Conservation (phyloP, 164 flowering plant genomes). For the Magnolia officinalis region DNA sequence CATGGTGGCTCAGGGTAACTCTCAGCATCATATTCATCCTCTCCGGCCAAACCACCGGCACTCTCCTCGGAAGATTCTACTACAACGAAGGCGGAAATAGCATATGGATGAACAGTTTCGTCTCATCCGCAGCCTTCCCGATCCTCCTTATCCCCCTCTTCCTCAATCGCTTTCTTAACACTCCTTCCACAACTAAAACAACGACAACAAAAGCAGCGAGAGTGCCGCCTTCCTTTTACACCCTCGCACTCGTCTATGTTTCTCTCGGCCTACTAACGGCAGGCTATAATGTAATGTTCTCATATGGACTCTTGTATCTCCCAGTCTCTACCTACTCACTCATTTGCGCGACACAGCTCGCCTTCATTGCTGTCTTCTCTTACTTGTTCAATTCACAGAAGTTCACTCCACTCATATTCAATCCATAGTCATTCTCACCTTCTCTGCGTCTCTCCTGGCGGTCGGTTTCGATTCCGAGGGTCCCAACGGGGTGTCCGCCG, state of each 20-base stretch:
- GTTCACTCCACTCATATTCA: slow-evolving; percentile 29
- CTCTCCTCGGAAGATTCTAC: slow-evolving; percentile 31
- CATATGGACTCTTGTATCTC: slow-evolving; percentile 30
- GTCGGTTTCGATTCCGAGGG: slow-evolving; percentile 6
- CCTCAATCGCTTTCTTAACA: not conserved
- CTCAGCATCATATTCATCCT: slow-evolving; percentile 26
- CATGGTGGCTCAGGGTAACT: slow-evolving; percentile 39
- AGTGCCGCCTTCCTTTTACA: not conserved
- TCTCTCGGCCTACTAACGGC: slow-evolving; percentile 27
- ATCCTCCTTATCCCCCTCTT: slow-evolving; percentile 21
- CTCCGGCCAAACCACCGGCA: slow-evolving; percentile 20
- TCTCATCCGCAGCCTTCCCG: slow-evolving; percentile 27
- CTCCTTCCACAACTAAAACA: not conserved
- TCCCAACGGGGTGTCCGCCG: slow-evolving; percentile 13
- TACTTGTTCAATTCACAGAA: slow-evolving; percentile 36
- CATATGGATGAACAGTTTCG: slow-evolving; percentile 33
- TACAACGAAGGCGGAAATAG: slow-evolving; percentile 32
- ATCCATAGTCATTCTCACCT: slow-evolving; percentile 31
- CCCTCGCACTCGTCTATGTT: slow-evolving; percentile 22
- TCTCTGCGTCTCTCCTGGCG: slow-evolving; percentile 30
- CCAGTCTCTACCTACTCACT: slow-evolving; percentile 41
- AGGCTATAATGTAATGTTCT: slow-evolving; percentile 31
- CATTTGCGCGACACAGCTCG: slow-evolving; percentile 32
- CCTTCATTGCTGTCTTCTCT: slow-evolving; percentile 30
- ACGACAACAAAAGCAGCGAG: not conserved